These are phyloP conservation scores for Trichoderma polysporum DNA, from an alignment of 2,329 filamentous ascomycete species.

Conservation along the genomic window DNA sequence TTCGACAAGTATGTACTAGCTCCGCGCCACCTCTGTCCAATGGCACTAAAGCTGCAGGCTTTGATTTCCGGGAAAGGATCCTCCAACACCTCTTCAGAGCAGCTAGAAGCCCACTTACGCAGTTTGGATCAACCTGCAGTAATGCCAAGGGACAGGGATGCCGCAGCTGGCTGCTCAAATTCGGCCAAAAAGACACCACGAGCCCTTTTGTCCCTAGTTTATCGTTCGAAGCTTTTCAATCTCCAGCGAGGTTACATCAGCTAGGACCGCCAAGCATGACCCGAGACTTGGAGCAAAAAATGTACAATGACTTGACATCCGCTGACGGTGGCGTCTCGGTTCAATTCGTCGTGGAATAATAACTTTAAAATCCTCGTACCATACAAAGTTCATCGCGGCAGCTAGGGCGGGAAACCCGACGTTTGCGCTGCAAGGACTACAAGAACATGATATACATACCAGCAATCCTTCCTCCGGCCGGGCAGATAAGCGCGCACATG, in stretches of 20 bases:
- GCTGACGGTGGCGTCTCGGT: constrained; percentile 19
- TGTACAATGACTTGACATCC: not conserved
- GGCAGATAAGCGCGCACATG: constrained; percentile 14
- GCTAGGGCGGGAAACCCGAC: not conserved
- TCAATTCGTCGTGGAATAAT: constrained; percentile 7
- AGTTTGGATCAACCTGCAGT: constrained; percentile 21
- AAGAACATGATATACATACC: not conserved
- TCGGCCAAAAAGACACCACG: not conserved
- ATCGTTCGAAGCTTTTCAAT: not conserved
- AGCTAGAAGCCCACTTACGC: constrained; percentile 18
- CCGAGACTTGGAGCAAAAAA: not conserved
- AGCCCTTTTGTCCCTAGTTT: not conserved
- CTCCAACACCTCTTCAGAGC: constrained; percentile 11
- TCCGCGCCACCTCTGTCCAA: constrained; percentile 8
- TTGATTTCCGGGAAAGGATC: constrained; percentile 21
- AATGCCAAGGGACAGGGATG: constrained; percentile 18
- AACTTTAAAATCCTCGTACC: constrained; percentile 17
- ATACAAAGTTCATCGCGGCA: constrained; percentile 12
- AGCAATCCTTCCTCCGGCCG: not conserved
- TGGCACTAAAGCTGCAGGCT: constrained; percentile 17
- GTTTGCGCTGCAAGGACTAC: not conserved
- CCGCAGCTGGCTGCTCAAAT: constrained; percentile 13
- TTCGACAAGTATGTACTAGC: constrained; percentile 2
- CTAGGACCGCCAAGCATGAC: not conserved
- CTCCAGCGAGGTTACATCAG: constrained; percentile 10